These are phyloP conservation scores for Arabidopsis suecica DNA, from an alignment of 345 rosid genomes.

Conservation along the genomic window DNA sequence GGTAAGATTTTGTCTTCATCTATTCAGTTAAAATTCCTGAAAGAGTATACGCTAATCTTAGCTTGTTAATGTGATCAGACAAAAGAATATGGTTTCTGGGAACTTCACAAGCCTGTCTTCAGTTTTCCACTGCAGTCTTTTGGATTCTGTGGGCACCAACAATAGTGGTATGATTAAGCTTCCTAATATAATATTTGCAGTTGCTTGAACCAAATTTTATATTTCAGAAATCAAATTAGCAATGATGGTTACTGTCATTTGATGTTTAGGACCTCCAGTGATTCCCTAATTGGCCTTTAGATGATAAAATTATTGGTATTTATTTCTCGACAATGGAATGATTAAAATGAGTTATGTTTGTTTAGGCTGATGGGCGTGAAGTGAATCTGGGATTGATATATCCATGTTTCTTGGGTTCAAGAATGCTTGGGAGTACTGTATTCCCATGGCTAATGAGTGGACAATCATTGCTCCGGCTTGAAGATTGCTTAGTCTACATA, in stretches of 20 bases:
- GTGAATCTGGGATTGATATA: slow-evolving; percentile 81
- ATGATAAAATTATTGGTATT: background rate
- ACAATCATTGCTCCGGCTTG: slow-evolving; percentile 66
- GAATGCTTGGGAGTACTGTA: slow-evolving; percentile 91
- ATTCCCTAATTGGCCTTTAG: background rate
- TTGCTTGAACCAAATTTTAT: no score
- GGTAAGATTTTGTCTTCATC: slow-evolving; percentile 54
- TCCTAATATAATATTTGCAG: background rate
- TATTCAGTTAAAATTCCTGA: background rate
- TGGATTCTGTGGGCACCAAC: slow-evolving; percentile 98
- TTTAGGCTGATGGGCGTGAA: slow-evolving; percentile 96
- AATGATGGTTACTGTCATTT: no score
- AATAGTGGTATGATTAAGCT: slow-evolving; percentile 71
- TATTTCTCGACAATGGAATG: background rate
- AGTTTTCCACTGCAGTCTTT: slow-evolving; percentile 74
- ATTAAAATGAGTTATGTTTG: background rate
- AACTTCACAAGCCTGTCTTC: slow-evolving; percentile 82
- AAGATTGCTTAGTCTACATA: slow-evolving; percentile 76
- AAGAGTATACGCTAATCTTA: slow-evolving; percentile 1
- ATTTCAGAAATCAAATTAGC: no score
- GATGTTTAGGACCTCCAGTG: background rate
- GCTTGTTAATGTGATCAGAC: slow-evolving; percentile 53
- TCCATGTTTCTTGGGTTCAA: slow-evolving; percentile 85
- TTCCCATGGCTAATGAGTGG: slow-evolving; percentile 85
- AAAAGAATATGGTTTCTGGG: slow-evolving; percentile 81